Evolutionary conservation across 2,329 filamentous ascomycete species (phyloP), one percentile per base, ranked within the genome.

Genomic region (Exophiala xenobiotica): DNA sequence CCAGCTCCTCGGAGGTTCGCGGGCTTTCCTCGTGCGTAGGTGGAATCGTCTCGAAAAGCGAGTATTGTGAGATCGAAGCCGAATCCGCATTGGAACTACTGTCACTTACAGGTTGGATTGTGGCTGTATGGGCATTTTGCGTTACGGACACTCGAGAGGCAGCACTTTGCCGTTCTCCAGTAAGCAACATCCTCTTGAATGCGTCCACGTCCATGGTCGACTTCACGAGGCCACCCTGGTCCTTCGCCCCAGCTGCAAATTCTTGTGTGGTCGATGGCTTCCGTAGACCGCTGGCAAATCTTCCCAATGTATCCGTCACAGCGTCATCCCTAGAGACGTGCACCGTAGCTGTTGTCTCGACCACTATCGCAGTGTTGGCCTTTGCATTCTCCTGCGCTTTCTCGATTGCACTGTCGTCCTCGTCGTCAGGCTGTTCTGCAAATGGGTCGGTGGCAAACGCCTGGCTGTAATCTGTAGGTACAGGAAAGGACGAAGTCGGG

Each of bases 121-220:
- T 61, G 4, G 65, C 47, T 37, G 66, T 48, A 23, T 58, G 43
- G 8, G 37, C 37, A 37, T 39, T 38, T 23, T 65, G 51, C 33
- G 55, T 46, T 16, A 41, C 24, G 8, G 31, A 24, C 24, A 63
- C 60, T 56, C 57, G 41, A 53, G 59, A 37, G 26, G 54, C 61
- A 23, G 64, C 51, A 38, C 67, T 55, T 35, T 70, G 78, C 27
- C 79, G 66, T 61, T 83, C 81, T 16, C 88, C 88, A 0, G 87
- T 93, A 71, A 93, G 75, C 41, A 93, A 76, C 54, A 93, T 70
- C 53, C 85, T 79, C 64, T 84, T 85, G 70, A 93, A 93, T 6
- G 87, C 83, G 64, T 89, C 83, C 1, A 92, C 88, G 64, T 93
- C 87, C 57, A 92, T 69, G 0, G 81, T 77, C 29, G 66, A 67